Percentiles rank a stretch among this genome's conserved stretches.
Evolutionary conservation across 2,329 filamentous ascomycete species (phyloP).

Genomic region (Fusarium heterosporum): DNA sequence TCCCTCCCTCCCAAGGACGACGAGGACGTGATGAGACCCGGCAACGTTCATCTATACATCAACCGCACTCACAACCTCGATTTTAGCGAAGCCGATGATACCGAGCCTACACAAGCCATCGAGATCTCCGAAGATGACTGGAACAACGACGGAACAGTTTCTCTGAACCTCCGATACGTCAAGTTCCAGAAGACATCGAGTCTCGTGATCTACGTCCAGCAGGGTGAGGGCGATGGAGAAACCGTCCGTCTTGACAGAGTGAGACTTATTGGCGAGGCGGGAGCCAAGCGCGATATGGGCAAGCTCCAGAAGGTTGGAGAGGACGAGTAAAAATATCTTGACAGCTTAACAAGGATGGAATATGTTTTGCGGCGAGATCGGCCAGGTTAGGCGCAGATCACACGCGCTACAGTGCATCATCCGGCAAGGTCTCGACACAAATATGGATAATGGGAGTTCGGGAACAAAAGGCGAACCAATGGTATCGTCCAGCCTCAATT

Average conservation of each 20-base stretch:
- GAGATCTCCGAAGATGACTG: conserved; percentile 80
- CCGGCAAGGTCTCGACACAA: conserved; percentile 21
- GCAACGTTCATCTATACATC: conserved; percentile 84
- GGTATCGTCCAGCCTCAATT: conserved; percentile 24
- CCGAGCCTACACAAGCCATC: conserved; percentile 82
- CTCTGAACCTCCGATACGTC: conserved; percentile 83
- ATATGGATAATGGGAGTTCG: conserved; percentile 37
- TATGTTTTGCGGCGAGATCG: conserved; percentile 7
- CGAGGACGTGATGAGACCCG: conserved; percentile 83
- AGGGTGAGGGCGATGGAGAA: conserved; percentile 85
- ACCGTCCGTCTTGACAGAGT: conserved; percentile 86
- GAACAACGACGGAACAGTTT: conserved; percentile 81
- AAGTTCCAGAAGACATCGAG: conserved; percentile 96
- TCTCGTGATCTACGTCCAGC: conserved; percentile 87
- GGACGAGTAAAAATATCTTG: conserved; percentile 61
- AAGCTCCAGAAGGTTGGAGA: conserved; percentile 96
- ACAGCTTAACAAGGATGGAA: neutral
- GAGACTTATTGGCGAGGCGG: conserved; percentile 85
- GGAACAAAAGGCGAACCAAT: conserved; percentile 24
- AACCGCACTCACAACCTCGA: conserved; percentile 92
- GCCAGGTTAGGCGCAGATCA: neutral
- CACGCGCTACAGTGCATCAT: conserved; percentile 20
- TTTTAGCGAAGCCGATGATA: conserved; percentile 94
- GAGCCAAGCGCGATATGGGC: conserved; percentile 92
- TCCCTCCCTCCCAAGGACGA: conserved; percentile 78